phyloP scores from a whole-genome alignment of 163 green algal genomes.

The Chloroidium sp. region DNA sequence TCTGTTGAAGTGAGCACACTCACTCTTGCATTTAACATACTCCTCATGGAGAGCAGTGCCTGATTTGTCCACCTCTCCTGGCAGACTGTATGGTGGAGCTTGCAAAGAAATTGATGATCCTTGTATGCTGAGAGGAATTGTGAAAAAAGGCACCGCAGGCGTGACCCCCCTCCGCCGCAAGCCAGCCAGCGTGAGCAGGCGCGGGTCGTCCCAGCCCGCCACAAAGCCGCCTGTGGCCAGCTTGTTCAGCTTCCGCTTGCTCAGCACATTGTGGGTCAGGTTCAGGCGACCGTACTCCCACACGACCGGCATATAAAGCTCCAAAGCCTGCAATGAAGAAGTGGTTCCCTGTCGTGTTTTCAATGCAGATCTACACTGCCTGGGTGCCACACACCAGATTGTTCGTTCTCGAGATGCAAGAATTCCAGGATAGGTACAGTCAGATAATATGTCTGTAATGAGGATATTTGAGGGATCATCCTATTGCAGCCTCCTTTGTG shows the following conservation, averaged over 20 bases:
- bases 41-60: too few species aligned
- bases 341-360: neutral
- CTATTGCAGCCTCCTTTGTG: too few species aligned
- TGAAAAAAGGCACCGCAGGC: constrained; percentile 18
- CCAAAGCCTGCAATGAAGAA: constrained; percentile 47
- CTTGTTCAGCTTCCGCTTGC: constrained; percentile 93
- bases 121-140: too few species aligned
- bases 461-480: too few species aligned
- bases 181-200: constrained; percentile 85
- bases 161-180: constrained; percentile 85
- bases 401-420: neutral
- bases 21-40: too few species aligned
- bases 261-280: constrained; percentile 90
- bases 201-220: constrained; percentile 95
- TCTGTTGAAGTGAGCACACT: too few species aligned
- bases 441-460: too few species aligned
- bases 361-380: neutral
- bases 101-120: too few species aligned
- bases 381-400: neutral
- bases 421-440: too few species aligned
- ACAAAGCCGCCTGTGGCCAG: constrained; percentile 81
- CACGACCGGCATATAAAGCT: constrained; percentile 93
- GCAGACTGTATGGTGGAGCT: too few species aligned
- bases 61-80: too few species aligned
- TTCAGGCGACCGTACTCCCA: constrained; percentile 95